Percentiles rank a stretch among this genome's conserved stretches.
Evolutionary conservation across 2,329 filamentous ascomycete species (phyloP).

Genomic region (Ceratocystis albifundus): DNA sequence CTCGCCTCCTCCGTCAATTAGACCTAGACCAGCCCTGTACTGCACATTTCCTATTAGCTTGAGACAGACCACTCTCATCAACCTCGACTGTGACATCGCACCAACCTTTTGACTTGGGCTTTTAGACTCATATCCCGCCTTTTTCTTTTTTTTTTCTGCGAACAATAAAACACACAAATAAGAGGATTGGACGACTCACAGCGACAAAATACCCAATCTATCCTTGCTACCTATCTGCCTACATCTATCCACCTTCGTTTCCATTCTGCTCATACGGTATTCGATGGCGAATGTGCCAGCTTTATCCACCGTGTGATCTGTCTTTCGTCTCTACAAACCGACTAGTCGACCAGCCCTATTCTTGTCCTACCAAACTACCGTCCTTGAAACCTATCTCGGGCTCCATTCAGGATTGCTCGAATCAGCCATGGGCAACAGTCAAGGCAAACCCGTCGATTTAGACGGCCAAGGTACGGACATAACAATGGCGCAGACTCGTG

Average conservation of each 20-base stretch:
- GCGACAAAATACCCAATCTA: no score
- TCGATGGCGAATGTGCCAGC: background rate
- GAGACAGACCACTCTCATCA: background rate
- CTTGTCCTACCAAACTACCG: conserved; percentile 1
- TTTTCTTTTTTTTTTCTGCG: background rate
- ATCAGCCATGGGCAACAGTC: conserved; percentile 66
- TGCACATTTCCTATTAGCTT: background rate
- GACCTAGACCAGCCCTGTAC: background rate
- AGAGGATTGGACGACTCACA: no score
- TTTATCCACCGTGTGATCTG: background rate
- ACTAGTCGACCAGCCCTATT: background rate
- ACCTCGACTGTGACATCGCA: background rate
- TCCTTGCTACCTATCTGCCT: background rate
- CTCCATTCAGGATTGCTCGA: background rate
- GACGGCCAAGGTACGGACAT: conserved; percentile 67
- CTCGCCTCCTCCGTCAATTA: background rate
- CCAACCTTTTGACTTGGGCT: background rate
- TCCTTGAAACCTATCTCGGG: conserved; percentile 4
- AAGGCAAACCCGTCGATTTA: conserved; percentile 85
- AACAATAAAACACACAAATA: background rate
- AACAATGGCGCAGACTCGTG: background rate
- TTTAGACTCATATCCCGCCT: background rate
- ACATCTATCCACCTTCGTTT: no score
- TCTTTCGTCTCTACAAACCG: background rate
- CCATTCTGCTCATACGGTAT: background rate